Evolutionary conservation across 2,329 filamentous ascomycete genomes (phyloP).

Genomic region (Penicillium sp.): DNA sequence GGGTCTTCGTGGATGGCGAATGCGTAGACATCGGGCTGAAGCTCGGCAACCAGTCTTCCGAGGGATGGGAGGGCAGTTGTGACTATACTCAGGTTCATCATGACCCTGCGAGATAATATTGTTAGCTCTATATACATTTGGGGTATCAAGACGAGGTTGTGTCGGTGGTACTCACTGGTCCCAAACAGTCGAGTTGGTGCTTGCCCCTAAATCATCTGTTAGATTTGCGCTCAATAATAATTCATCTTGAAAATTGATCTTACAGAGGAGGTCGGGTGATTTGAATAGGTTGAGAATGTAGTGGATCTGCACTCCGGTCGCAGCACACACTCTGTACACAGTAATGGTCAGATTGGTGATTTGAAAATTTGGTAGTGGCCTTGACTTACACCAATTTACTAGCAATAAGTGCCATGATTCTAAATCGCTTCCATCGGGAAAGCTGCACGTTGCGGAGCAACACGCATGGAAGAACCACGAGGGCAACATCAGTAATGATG

Average conservation of each 20-base stretch:
- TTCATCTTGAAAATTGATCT: background rate
- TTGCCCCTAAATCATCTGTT: slow-evolving; percentile 7
- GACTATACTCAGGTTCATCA: slow-evolving; percentile 20
- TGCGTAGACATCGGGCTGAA: slow-evolving; percentile 14
- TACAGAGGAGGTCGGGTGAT: slow-evolving; percentile 12
- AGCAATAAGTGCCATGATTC: slow-evolving; percentile 19
- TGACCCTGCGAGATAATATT: slow-evolving; percentile 1
- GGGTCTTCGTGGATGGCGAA: slow-evolving; percentile 14
- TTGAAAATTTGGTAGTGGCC: background rate
- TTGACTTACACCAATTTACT: slow-evolving; percentile 16
- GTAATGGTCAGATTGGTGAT: background rate
- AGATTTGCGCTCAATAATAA: background rate
- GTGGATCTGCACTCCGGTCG: slow-evolving; percentile 9
- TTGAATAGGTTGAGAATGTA: slow-evolving; percentile 6
- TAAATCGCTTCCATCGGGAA: slow-evolving; percentile 13
- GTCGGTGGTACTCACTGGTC: slow-evolving; percentile 11
- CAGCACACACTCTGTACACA: background rate
- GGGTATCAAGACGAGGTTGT: background rate
- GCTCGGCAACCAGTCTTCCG: slow-evolving; percentile 16
- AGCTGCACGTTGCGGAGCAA: slow-evolving; percentile 20
- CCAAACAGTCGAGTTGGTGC: slow-evolving; percentile 16
- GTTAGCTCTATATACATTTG: background rate
- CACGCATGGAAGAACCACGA: slow-evolving; percentile 19
- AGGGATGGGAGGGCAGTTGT: slow-evolving; percentile 17
- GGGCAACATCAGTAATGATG: slow-evolving; percentile 13